Base-by-base conservation (phyloP, 768 basidiomycete genomes). In the Phallus indusiatus region DNA sequence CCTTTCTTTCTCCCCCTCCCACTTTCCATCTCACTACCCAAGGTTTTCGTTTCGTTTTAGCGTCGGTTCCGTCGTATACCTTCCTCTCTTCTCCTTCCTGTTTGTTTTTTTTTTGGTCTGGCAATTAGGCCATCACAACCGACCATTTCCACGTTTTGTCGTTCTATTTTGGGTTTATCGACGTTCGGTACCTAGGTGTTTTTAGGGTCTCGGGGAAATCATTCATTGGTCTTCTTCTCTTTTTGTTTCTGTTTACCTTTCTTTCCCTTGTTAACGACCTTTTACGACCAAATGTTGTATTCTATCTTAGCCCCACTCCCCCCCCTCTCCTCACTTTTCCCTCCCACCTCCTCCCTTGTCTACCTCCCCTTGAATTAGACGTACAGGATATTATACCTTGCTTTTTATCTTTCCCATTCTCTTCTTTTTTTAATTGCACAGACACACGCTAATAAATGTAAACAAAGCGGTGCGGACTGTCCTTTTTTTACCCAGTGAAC, bases 251-350 rank as follows among this genome's bases (percentile, higher is more conserved):
- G n/a, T n/a, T n/a, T n/a, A n/a, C n/a, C n/a, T n/a, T n/a, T n/a
- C n/a, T n/a, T n/a, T n/a, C n/a, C n/a, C n/a, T n/a, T n/a, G n/a
- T n/a, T 53, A 35, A 59, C 49, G 57, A 59, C 57, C 55, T 14
- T 42, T 56, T 33, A 56, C 18, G 55, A 56, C 55, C 55, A 28
- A n/a, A 58, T 53, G 36, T 50, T 42, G 21, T 59, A 56, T 56
- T 46, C 47, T 49, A 56, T 14, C 47, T 42, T 2, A 42, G 5
- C 12, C 42, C 2, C 12, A 2, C 42, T 21, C 55, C 57, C 0
- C 49, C 22, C 48, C 57, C n/a, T 20, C n/a, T 49, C 17, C 17
- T 7, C 28, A 46, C 24, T 42, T 21, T 58, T n/a, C 56, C 10
- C 17, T n/a, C n/a, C n/a, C n/a, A n/a, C n/a, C n/a, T n/a, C n/a